These are phyloP conservation scores for Podaxis sp. DNA, from an alignment of 768 basidiomycete species.

Conservation along the genomic window DNA sequence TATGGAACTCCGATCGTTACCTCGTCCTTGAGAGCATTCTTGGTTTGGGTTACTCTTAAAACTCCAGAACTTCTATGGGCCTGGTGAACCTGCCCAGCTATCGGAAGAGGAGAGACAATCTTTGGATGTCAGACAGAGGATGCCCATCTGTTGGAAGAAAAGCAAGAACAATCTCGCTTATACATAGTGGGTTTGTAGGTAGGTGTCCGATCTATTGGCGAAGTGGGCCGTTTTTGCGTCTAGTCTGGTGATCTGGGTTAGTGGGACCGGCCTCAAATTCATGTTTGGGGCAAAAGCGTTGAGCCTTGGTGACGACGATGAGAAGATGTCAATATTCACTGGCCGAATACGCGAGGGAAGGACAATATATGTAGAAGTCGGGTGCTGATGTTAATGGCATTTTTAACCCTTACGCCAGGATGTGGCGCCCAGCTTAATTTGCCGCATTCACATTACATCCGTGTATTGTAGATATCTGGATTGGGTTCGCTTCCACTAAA, in stretches of 20 bases:
- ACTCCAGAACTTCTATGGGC: constrained; percentile 33
- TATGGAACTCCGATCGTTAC: constrained; percentile 59
- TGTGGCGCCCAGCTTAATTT: no score
- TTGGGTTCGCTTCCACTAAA: no score
- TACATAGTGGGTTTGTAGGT: constrained; percentile 40
- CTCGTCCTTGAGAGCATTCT: constrained; percentile 57
- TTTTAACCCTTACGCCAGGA: no score
- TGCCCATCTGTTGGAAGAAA: constrained; percentile 50
- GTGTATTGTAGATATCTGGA: no score
- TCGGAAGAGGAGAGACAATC: constrained; percentile 41
- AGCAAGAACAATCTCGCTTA: constrained; percentile 43
- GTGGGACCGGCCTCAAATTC: neutral
- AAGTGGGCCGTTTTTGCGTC: neutral
- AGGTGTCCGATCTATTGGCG: constrained; percentile 45
- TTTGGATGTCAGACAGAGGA: constrained; percentile 45
- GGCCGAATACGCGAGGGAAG: no score
- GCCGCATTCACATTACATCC: no score
- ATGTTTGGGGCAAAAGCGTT: neutral
- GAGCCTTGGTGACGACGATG: neutral
- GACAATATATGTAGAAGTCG: no score
- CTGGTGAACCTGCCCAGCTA: constrained; percentile 39
- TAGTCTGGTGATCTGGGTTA: no score
- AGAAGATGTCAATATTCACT: neutral
- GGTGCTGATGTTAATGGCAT: no score
- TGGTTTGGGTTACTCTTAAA: constrained; percentile 47